phyloP scores from a whole-genome alignment of 1,284 basidiomycete genomes.

The Chalciporus sp. region DNA sequence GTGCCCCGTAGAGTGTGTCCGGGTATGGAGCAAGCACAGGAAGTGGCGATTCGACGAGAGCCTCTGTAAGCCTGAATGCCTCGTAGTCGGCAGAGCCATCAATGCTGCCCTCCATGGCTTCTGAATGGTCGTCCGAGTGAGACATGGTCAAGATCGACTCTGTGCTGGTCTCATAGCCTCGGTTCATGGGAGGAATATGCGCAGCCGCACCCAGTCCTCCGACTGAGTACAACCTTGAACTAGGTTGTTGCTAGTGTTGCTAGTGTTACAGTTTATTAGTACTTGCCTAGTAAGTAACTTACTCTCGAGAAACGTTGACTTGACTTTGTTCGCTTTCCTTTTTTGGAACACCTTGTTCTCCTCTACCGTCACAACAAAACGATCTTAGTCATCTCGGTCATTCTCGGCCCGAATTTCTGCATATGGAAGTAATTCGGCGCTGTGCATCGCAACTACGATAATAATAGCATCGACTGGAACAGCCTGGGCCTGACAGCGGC shows the following conservation, averaged over 20 bases:
- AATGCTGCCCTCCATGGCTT: background rate
- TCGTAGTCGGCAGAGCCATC: conserved; percentile 4
- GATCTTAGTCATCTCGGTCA: background rate
- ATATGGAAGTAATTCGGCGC: conserved; percentile 10
- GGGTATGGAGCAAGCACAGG: conserved; percentile 15
- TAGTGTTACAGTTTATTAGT: too few species aligned
- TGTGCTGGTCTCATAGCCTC: background rate
- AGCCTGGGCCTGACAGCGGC: background rate
- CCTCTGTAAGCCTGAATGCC: conserved; percentile 21
- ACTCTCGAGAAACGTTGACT: too few species aligned
- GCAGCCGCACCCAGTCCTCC: background rate
- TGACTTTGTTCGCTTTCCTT: too few species aligned
- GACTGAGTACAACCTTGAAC: too few species aligned
- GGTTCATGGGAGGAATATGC: background rate
- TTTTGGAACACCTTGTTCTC: background rate
- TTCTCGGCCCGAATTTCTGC: conserved; percentile 7
- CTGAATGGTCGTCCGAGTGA: background rate
- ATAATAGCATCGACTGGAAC: background rate
- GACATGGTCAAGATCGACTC: background rate
- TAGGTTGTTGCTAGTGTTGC: too few species aligned
- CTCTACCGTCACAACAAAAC: too few species aligned
- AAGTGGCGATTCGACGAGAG: conserved; percentile 2
- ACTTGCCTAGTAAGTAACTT: too few species aligned
- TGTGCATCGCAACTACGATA: conserved; percentile 17
- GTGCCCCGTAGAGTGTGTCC: background rate